phyloP scores from a whole-genome alignment of 2,329 filamentous ascomycete genomes.

The Endocalyx cinctus region DNA sequence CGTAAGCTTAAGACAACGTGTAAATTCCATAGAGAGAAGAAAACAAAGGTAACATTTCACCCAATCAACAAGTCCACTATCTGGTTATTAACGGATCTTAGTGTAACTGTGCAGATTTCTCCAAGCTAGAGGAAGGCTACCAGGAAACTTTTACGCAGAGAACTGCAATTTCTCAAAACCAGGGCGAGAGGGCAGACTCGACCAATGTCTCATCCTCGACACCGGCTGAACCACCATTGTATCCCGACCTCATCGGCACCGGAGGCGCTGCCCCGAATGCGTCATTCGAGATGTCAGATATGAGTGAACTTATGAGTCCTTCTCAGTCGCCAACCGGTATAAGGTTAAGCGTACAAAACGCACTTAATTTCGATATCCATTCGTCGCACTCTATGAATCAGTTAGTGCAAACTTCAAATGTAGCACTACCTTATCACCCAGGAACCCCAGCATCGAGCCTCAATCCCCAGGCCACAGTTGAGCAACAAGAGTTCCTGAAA shows the following conservation, averaged over 20 bases:
- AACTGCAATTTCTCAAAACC: slow-evolving; percentile 3
- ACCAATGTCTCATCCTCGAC: slow-evolving; percentile 3
- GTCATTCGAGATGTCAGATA: slow-evolving; percentile 9
- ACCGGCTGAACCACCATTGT: slow-evolving; percentile 6
- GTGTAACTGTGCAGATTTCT: slow-evolving; percentile 27
- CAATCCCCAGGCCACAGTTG: too few species aligned
- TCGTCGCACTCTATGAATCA: too few species aligned
- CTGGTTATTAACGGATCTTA: slow-evolving; percentile 13
- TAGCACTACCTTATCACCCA: too few species aligned
- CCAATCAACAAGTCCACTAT: not conserved
- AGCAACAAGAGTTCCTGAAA: too few species aligned
- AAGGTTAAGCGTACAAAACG: too few species aligned
- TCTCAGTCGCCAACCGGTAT: too few species aligned
- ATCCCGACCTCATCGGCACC: slow-evolving; percentile 15
- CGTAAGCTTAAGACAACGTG: slow-evolving; percentile 25
- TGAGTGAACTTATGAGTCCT: too few species aligned
- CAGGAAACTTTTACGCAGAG: slow-evolving; percentile 1
- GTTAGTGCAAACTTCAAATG: too few species aligned
- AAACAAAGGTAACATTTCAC: slow-evolving; percentile 18
- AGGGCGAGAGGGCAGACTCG: too few species aligned
- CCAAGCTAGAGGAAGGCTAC: slow-evolving; percentile 22
- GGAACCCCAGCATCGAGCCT: too few species aligned
- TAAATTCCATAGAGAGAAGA: slow-evolving; percentile 18
- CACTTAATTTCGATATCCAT: too few species aligned
- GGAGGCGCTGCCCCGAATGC: slow-evolving; percentile 14